A percentile compares a stretch with the other conserved stretches of the same genome.
Conservation (phyloP, 768 basidiomycete genomes). For the Naematelia encephala region DNA sequence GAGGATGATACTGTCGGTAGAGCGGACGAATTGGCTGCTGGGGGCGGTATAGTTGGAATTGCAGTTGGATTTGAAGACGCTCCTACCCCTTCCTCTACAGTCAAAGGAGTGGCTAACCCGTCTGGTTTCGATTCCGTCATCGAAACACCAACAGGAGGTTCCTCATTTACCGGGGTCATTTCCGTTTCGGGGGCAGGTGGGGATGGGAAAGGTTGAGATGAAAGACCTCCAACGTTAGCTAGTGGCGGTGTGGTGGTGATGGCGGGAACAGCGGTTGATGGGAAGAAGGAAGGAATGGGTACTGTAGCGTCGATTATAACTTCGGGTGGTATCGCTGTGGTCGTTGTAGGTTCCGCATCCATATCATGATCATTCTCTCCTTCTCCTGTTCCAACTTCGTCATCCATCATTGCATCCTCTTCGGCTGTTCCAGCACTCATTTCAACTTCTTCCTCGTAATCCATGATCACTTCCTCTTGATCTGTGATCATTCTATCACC, state of each 20-base stretch:
- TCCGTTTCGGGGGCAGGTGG: constrained; percentile 17
- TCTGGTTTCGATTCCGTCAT: constrained; percentile 2
- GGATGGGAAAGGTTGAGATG: constrained; percentile 6
- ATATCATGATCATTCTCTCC: constrained; percentile 14
- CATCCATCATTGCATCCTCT: constrained; percentile 4
- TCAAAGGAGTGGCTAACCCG: not conserved
- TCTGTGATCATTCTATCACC: not conserved
- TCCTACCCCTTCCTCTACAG: not conserved
- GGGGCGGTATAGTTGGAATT: not conserved
- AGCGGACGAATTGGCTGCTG: not conserved
- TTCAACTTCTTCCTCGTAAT: constrained; percentile 13
- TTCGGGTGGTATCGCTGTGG: not conserved
- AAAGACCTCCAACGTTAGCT: not conserved
- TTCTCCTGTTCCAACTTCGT: constrained; percentile 3
- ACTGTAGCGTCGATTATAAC: not conserved
- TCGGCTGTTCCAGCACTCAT: not conserved
- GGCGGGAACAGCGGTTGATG: not conserved
- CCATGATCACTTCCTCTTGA: constrained; percentile 12
- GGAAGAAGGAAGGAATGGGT: not conserved
- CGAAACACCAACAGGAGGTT: not conserved
- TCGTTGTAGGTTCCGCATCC: not conserved
- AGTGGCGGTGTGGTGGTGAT: not conserved
- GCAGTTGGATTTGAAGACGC: no score
- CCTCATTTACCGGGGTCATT: constrained; percentile 17
- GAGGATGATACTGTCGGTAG: not conserved